Evolutionary conservation across 306 rosid genomes (phyloP).

Genomic region (Fragaria ananassa): DNA sequence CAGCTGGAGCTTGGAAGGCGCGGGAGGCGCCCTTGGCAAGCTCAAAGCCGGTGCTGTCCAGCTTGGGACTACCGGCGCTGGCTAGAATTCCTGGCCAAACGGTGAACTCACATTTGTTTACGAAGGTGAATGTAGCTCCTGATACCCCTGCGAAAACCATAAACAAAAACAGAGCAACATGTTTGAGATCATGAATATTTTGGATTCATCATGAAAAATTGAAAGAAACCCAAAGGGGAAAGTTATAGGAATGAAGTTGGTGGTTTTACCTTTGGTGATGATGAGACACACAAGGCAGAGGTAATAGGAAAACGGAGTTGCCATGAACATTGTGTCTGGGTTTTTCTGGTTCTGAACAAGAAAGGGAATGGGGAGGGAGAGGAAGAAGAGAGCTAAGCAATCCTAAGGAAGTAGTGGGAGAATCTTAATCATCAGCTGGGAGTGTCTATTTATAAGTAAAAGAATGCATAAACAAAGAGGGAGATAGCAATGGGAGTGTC

Average conservation of each 20-base stretch:
- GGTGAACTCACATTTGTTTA: constrained; percentile 72
- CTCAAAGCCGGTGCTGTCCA: constrained; percentile 77
- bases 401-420: constrained; percentile 38
- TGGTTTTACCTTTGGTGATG: constrained; percentile 39
- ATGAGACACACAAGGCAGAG: constrained; percentile 30
- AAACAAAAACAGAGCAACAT: constrained; percentile 14
- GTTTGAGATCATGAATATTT: background rate
- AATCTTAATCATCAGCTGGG: constrained; percentile 23
- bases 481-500: background rate
- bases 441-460: constrained; percentile 31
- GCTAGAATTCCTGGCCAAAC: constrained; percentile 89
- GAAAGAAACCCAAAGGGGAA: background rate
- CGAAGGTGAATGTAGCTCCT: constrained; percentile 67
- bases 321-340: constrained; percentile 28
- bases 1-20: constrained; percentile 65
- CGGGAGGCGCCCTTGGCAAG: constrained; percentile 45
- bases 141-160: constrained; percentile 42
- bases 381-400: background rate
- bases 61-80: constrained; percentile 57
- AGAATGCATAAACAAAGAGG: background rate
- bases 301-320: constrained; percentile 8
- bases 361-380: constrained; percentile 13
- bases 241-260: background rate
- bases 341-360: background rate
- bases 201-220: background rate